Evolutionary conservation across 2,329 filamentous ascomycete genomes (phyloP).

Genomic region (Alternaria infectoria): DNA sequence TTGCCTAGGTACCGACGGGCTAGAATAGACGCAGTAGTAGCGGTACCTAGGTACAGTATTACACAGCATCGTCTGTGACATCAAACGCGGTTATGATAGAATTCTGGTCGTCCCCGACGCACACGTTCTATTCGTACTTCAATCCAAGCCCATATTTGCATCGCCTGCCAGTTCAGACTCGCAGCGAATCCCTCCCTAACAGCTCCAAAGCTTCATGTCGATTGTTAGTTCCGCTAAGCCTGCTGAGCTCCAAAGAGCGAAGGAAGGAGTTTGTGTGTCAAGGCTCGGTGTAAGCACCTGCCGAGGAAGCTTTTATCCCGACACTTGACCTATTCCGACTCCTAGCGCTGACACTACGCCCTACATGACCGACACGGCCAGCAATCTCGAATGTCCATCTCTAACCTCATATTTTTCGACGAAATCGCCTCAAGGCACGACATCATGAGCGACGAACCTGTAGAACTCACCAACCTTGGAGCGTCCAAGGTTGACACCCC

Average conservation of each 20-base stretch:
- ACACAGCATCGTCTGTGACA: not conserved
- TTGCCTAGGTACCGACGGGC: not conserved
- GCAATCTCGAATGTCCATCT: not conserved
- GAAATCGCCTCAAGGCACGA: not conserved
- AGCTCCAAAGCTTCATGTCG: not conserved
- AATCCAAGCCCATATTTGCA: not conserved
- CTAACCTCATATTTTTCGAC: not conserved
- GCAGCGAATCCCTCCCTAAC: not conserved
- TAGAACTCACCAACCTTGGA: not conserved
- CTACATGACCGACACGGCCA: not conserved
- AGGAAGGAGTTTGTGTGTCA: not conserved
- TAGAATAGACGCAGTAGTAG: not conserved
- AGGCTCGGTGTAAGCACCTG: not conserved
- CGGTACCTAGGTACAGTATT: not conserved
- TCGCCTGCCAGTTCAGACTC: not conserved
- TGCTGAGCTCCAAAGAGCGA: not conserved
- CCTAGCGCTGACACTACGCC: not conserved
- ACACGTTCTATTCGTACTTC: too few species aligned
- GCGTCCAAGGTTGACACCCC: not conserved
- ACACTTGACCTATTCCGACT: not conserved
- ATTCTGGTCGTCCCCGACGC: not conserved
- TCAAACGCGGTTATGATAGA: not conserved
- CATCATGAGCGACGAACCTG: not conserved
- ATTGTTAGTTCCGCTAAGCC: not conserved
- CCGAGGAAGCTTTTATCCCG: slow-evolving; percentile 7